phyloP scores from a whole-genome alignment of 345 rosid species.

The Arabis alpina region DNA sequence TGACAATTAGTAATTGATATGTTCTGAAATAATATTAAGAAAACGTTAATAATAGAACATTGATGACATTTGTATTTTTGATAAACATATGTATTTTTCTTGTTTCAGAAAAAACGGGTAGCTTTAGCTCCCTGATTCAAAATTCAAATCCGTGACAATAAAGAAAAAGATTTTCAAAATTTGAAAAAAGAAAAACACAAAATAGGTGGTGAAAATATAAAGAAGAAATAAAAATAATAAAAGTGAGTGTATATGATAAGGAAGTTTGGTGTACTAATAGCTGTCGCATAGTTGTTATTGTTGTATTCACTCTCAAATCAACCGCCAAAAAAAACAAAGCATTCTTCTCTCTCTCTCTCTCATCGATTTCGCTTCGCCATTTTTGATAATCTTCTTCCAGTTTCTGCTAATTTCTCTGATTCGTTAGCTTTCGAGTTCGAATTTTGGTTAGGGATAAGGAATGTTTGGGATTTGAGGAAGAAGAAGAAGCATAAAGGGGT shows the following conservation, averaged over 20 bases:
- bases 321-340: conserved; percentile 30
- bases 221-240: conserved; percentile 1
- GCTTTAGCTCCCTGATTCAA: conserved; percentile 13
- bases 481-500: neutral
- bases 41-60: no score
- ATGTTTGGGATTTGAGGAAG: conserved; percentile 28
- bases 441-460: neutral
- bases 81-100: neutral
- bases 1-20: no score
- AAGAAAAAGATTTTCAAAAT: conserved; percentile 14
- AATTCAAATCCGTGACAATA: conserved; percentile 31
- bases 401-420: conserved; percentile 30
- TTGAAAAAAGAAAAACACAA: neutral
- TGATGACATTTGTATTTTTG: no score
- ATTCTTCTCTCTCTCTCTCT: neutral
- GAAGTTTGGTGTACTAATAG: conserved; percentile 26
- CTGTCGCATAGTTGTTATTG: conserved; percentile 39
- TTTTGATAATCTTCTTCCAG: neutral
- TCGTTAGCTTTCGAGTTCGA: conserved; percentile 17
- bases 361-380: conserved; percentile 18
- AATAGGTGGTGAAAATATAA: conserved; percentile 28
- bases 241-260: conserved; percentile 38
- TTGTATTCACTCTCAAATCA: conserved; percentile 24
- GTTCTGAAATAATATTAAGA: no score
- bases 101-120: neutral